These are phyloP conservation scores for Nemania sp. DNA, from an alignment of 2,329 filamentous ascomycete genomes.

Conservation along the genomic window DNA sequence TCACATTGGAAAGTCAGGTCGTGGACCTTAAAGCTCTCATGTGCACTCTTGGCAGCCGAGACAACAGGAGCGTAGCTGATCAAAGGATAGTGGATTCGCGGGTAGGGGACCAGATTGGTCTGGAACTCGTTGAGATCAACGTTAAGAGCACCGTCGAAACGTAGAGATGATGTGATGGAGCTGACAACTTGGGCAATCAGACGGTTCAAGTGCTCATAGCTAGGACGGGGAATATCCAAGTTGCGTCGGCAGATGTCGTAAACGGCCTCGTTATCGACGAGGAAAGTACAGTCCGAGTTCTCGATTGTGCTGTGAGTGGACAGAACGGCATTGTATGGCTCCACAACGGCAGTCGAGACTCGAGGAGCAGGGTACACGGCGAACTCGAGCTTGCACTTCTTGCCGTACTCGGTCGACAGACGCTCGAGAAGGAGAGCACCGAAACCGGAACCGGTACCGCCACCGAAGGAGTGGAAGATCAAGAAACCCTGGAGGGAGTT, in stretches of 20 bases:
- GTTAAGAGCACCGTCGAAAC: conserved; percentile 73
- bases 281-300: conserved; percentile 78
- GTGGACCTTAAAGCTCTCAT: conserved; percentile 85
- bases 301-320: conserved; percentile 76
- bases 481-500: conserved; percentile 72
- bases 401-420: conserved; percentile 72
- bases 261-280: conserved; percentile 75
- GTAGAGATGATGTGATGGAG: conserved; percentile 73
- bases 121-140: conserved; percentile 79
- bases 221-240: conserved; percentile 69
- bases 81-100: conserved; percentile 73
- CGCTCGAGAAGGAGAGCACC: conserved; percentile 73
- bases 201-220: conserved; percentile 73
- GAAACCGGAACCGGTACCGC: conserved; percentile 73
- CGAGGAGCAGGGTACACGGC: conserved; percentile 72
- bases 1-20: conserved; percentile 76
- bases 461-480: conserved; percentile 75
- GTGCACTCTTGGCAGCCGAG: conserved; percentile 74
- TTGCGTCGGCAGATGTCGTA: conserved; percentile 76
- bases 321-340: conserved; percentile 74
- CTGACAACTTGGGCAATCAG: conserved; percentile 75
- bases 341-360: conserved; percentile 70
- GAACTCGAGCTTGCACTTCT: conserved; percentile 79
- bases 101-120: conserved; percentile 75
- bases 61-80: conserved; percentile 75